Percentiles rank a stretch among this genome's conserved stretches.
phyloP scores from a whole-genome alignment of 2,329 filamentous ascomycete genomes.

The Phaeosphaeriaceae sp. region DNA sequence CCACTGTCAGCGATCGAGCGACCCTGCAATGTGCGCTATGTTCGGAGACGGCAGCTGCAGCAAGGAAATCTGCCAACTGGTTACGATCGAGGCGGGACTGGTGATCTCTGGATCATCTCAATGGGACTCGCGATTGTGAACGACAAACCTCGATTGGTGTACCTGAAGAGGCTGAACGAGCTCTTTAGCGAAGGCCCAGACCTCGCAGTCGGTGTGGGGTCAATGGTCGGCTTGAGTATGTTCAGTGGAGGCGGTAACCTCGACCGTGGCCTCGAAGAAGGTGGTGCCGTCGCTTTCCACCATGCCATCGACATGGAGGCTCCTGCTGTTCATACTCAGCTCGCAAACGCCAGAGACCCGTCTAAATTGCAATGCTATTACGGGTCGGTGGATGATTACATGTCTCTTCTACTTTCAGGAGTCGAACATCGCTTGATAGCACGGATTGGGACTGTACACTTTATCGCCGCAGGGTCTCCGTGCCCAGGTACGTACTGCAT shows the following conservation, averaged over 20 bases:
- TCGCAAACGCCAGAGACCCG: constrained; percentile 65
- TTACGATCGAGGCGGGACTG: constrained; percentile 70
- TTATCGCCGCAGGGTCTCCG: constrained; percentile 76
- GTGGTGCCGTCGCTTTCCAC: constrained; percentile 67
- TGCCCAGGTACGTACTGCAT: constrained; percentile 61
- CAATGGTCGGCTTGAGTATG: constrained; percentile 66
- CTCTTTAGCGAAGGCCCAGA: constrained; percentile 62
- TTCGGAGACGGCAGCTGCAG: constrained; percentile 47
- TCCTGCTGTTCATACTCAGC: constrained; percentile 73
- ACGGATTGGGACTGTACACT: constrained; percentile 67
- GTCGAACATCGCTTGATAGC: constrained; percentile 55
- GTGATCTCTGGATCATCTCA: constrained; percentile 71
- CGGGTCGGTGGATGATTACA: constrained; percentile 75
- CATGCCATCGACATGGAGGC: constrained; percentile 73
- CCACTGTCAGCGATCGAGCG: constrained; percentile 55
- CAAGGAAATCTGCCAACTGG: constrained; percentile 60
- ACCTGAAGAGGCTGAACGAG: constrained; percentile 11
- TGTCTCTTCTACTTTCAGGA: constrained; percentile 63
- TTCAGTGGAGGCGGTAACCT: constrained; percentile 83
- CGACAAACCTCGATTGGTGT: constrained; percentile 3
- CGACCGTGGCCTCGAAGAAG: constrained; percentile 77
- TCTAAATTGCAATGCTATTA: constrained; percentile 63
- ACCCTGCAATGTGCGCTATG: constrained; percentile 67
- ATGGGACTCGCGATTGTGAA: constrained; percentile 23
- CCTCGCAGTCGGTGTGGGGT: constrained; percentile 53